These are phyloP conservation scores for Guadua angustifolia DNA, from an alignment of 176 grass and related monocot genomes.

Conservation along the genomic window DNA sequence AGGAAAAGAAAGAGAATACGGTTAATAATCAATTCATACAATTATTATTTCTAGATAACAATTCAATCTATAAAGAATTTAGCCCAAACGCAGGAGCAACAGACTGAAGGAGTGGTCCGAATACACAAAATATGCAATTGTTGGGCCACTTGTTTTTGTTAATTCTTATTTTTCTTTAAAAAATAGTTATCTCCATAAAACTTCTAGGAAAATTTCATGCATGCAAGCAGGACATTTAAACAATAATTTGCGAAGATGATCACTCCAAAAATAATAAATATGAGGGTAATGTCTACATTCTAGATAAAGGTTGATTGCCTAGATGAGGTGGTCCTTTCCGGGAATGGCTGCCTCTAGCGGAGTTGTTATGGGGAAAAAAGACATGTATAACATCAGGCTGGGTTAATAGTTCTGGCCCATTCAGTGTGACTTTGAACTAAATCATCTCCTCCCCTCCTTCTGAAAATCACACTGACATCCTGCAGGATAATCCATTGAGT, in stretches of 20 bases:
- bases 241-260: conserved; percentile 11
- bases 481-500: too few species aligned
- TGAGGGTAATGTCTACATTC: conserved; percentile 55
- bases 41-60: too few species aligned
- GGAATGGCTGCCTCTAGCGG: conserved; percentile 50
- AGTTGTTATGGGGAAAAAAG: conserved; percentile 60
- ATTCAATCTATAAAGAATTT: too few species aligned
- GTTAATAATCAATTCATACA: too few species aligned
- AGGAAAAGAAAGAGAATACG: too few species aligned
- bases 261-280: not conserved
- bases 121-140: too few species aligned
- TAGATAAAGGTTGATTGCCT: conserved; percentile 72
- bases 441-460: conserved; percentile 70
- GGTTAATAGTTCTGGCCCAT: conserved; percentile 57
- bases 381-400: conserved; percentile 69
- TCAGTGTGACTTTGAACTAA: conserved; percentile 60
- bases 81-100: too few species aligned
- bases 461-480: conserved; percentile 75
- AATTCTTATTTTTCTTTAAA: too few species aligned
- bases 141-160: too few species aligned
- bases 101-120: too few species aligned
- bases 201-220: not conserved
- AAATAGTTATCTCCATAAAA: not conserved
- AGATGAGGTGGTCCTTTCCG: conserved; percentile 62
- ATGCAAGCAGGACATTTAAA: not conserved